Base-by-base conservation (phyloP, 148 eudicot species). In the Chenopodium suecicum region DNA sequence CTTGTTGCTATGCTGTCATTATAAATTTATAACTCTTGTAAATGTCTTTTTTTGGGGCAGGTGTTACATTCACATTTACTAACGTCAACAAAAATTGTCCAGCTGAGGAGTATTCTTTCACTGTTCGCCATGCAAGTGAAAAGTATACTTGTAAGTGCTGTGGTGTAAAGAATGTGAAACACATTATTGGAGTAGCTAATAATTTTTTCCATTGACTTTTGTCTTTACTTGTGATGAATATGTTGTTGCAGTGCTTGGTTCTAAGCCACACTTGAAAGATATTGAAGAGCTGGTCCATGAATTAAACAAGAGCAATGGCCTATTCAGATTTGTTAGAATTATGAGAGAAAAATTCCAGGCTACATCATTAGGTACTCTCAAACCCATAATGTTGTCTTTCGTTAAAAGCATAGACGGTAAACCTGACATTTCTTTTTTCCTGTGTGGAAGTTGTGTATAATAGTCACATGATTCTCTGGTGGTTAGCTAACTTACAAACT, bases 271-370 rank as follows among this genome's bases (percentile, higher is more conserved):
- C 68, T 73, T 90, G 79, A 81, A 80, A 74, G 92, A 80, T 68
- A 87, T 82, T 12, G 83, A 85, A 74, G 88, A 87, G 73, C 77
- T 89, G 73, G 82, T 93, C 66, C 77, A 83, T 80, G 93, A 90
- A 78, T 83, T 93, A 64, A 91, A 93, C 83, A 88, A 78, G 80
- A 93, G 80, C 81, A 93, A 93, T 82, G 92, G 86, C 69, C 83
- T 93, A 17, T 93, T 88, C 89, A 86, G 84, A 56, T 94, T 94
- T 85, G 99, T 92, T 71, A 87, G 94, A 87, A 84, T 82, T 56
- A 94, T 91, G 91, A 91, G 98, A 90, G 91, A 82, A 73, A 94
- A 90, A 90, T 97, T 97, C 76, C 94, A 87, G 81, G 88, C 88
- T 85, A 89, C 90, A 69, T 85, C 88, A 69, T 75, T 75, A 78